Conservation (phyloP, 306 rosid genomes). For the Adenanthera pavonina region DNA sequence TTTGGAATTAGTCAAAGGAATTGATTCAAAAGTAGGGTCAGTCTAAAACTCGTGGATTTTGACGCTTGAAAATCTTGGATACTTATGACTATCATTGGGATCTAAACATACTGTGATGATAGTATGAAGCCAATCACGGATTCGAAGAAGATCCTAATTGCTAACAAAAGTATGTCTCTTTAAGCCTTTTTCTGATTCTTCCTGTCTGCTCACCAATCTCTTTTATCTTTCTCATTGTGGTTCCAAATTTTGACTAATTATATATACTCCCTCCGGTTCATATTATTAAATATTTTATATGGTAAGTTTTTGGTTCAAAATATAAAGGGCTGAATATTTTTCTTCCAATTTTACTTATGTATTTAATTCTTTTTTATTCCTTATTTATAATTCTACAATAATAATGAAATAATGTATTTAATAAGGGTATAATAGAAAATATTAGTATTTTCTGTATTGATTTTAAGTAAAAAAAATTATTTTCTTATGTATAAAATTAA, state of each 20-base stretch:
- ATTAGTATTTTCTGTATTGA: no score
- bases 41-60: slow-evolving; percentile 37
- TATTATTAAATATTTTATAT: no score
- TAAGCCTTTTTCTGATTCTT: neutral
- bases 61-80: slow-evolving; percentile 36
- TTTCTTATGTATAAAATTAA: no score
- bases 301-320: no score
- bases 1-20: slow-evolving; percentile 8
- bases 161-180: slow-evolving; percentile 27
- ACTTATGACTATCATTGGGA: slow-evolving; percentile 30
- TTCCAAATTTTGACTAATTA: slow-evolving; percentile 20
- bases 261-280: no score
- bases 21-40: slow-evolving; percentile 33
- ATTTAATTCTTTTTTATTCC: no score
- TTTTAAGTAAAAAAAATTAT: no score
- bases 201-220: neutral
- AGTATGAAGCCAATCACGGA: slow-evolving; percentile 29
- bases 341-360: no score
- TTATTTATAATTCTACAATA: no score
- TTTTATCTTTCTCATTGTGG: neutral
- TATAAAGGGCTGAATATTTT: no score
- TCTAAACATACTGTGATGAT: slow-evolving; percentile 27
- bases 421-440: no score
- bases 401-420: no score
- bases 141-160: slow-evolving; percentile 32